Conservation (phyloP, 148 eudicot species). For the Silene latifolia region DNA sequence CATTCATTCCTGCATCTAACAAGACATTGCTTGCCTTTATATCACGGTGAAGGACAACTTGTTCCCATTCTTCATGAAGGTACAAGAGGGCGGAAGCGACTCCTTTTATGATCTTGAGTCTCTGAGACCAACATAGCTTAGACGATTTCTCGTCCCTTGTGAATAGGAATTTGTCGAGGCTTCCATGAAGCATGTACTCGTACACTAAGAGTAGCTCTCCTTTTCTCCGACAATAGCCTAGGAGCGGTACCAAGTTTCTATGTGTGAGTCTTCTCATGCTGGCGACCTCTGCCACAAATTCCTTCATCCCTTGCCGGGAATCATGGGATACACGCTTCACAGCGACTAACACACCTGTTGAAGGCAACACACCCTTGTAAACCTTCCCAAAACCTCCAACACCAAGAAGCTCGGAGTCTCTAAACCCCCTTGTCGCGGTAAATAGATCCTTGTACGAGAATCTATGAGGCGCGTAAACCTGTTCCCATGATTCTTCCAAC, state of each 20-base stretch:
- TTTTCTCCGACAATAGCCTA: conserved; percentile 39
- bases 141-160: neutral
- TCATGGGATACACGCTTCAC: conserved; percentile 38
- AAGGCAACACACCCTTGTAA: conserved; percentile 35
- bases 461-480: conserved; percentile 17
- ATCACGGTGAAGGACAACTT: conserved; percentile 35
- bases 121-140: conserved; percentile 27
- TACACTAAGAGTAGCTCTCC: conserved; percentile 44
- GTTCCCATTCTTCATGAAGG: conserved; percentile 45
- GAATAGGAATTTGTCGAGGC: conserved; percentile 35
- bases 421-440: conserved; percentile 38
- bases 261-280: conserved; percentile 46
- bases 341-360: conserved; percentile 24
- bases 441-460: conserved; percentile 33
- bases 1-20: conserved; percentile 33
- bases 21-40: conserved; percentile 37
- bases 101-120: conserved; percentile 33
- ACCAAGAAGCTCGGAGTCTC: conserved; percentile 30
- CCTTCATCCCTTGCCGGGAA: conserved; percentile 40
- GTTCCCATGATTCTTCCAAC: conserved; percentile 28
- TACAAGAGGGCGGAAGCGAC: conserved; percentile 39
- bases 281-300: conserved; percentile 35
- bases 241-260: conserved; percentile 41
- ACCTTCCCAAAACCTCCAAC: conserved; percentile 43
- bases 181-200: conserved; percentile 45